Evolutionary conservation across 1,284 basidiomycete genomes (phyloP).

Genomic region (Austropuccinia psidii): DNA sequence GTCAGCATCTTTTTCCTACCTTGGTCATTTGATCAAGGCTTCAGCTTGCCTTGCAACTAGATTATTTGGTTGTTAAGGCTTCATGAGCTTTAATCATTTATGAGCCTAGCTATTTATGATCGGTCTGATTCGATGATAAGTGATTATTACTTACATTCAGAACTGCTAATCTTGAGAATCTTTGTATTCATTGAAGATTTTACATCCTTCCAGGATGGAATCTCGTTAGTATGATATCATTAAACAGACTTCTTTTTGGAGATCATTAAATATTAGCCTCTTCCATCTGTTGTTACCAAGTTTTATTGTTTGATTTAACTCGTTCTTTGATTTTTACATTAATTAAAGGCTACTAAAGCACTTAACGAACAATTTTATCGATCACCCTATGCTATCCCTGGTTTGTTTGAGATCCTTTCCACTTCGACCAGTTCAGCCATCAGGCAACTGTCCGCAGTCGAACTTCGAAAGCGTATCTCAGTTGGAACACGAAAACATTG

Average conservation of each 20-base stretch:
- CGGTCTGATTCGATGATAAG: constrained; percentile 2
- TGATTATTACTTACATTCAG: constrained; percentile 37
- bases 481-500: constrained; percentile 76
- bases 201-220: constrained; percentile 33
- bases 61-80: too few species aligned
- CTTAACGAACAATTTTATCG: constrained; percentile 89
- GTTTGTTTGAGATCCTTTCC: constrained; percentile 78
- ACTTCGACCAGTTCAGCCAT: constrained; percentile 64
- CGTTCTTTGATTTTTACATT: neutral
- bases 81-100: neutral
- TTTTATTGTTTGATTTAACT: neutral
- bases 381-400: constrained; percentile 79
- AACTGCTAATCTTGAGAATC: constrained; percentile 35
- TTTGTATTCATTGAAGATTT: constrained; percentile 31
- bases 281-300: neutral
- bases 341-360: constrained; percentile 72
- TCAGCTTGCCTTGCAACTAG: neutral
- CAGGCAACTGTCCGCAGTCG: constrained; percentile 95
- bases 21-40: neutral
- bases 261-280: neutral
- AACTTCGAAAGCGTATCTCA: constrained; percentile 83
- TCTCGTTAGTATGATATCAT: constrained; percentile 37
- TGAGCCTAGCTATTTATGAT: neutral
- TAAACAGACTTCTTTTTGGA: neutral
- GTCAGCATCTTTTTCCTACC: neutral